Conservation (phyloP, 805 yeast genomes). For the Candida incommunis region DNA sequence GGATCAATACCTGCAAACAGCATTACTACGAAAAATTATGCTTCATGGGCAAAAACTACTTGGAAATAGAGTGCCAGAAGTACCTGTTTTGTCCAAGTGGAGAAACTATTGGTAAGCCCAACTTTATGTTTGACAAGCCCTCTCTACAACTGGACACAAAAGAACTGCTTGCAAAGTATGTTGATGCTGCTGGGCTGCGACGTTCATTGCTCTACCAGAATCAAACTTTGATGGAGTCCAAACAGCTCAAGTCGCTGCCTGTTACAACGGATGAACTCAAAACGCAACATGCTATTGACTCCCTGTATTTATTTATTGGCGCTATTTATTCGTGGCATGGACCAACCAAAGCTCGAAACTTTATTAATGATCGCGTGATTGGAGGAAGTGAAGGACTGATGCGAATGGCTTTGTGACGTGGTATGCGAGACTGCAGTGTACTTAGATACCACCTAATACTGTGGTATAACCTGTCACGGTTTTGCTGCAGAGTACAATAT, state of each 20-base stretch:
- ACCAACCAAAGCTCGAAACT: background rate
- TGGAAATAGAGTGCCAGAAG: background rate
- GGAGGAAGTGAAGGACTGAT: background rate
- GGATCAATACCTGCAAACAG: background rate
- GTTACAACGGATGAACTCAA: background rate
- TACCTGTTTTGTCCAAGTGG: background rate
- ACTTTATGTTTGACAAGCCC: background rate
- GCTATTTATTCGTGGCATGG: conserved; percentile 1
- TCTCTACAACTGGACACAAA: background rate
- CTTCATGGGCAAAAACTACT: background rate
- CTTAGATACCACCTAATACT: too few species aligned
- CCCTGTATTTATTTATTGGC: conserved; percentile 1
- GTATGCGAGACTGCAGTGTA: too few species aligned
- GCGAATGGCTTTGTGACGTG: background rate
- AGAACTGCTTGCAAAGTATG: background rate
- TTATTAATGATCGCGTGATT: background rate
- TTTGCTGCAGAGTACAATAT: too few species aligned
- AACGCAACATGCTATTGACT: background rate
- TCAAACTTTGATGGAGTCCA: background rate
- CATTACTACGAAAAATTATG: background rate
- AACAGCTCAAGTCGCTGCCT: background rate
- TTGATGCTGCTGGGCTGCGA: background rate
- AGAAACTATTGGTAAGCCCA: background rate
- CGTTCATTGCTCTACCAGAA: background rate
- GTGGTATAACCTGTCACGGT: too few species aligned